Base-by-base conservation (phyloP, 306 rosid species). In the Pyrus communis region DNA sequence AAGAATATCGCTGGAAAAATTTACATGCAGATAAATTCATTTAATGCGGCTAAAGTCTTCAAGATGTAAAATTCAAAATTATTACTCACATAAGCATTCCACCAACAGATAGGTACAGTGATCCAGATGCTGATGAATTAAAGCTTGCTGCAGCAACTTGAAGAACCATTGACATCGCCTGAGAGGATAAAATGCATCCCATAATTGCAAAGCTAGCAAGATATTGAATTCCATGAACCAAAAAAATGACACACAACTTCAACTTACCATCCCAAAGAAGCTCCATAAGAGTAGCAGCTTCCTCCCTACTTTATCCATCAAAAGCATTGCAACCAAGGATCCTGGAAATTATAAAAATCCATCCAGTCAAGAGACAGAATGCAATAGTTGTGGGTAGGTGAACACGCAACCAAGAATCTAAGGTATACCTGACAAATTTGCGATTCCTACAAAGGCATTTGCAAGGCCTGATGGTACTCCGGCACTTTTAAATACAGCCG, bases 251-350 rank as follows among this genome's bases (percentile, higher is more conserved):
- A 74, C 74, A 60, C 45, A 70, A 70, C 70, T 58, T 65, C 62
- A 46, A 75, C 52, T 87, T 94, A 95, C 98, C 98, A 95, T 95
- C 86, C 98, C 97, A 51, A 86, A 82, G 82, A 95, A 95, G 87
- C 97, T 95, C 96, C 98, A 86, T 42, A 92, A 83, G 46, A 95
- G 97, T 62, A 95, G 91, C 77, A 84, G 83, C 87, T 90, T 95
- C 81, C 98, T 88, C 81, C 98, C 98, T 66, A 95, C 88, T 84
- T 85, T 91, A 83, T 95, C 98, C 98, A 95, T 95, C 91, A 95
- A 92, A 76, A 70, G 58, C 91, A 87, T 90, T 0, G 98, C 96
- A 75, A 92, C 68, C 59, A 90, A 68, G 65, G 98, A 92, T 81
- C 98, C 98, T 95, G 87, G 75, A 73, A 63, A 82, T 70, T 21